phyloP scores from a whole-genome alignment of 2,329 filamentous ascomycete species.

The Aaosphaeria pasadenensis region DNA sequence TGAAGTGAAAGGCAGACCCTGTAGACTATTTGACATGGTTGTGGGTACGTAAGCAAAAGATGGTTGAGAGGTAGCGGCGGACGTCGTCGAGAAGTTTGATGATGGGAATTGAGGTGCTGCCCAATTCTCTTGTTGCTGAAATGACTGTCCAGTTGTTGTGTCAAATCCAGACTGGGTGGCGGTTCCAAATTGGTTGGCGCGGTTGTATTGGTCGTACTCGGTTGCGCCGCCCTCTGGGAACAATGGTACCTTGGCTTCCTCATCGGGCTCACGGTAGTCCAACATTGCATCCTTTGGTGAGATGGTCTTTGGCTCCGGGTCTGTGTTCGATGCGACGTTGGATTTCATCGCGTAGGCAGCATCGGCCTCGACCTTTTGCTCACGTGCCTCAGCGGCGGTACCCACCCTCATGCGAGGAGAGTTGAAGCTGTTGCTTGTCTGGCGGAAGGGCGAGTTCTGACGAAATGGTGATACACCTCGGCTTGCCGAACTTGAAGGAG shows the following conservation, averaged over 20 bases:
- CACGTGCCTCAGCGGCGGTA: constrained; percentile 58
- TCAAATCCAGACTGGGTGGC: constrained; percentile 35
- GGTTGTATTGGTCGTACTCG: constrained; percentile 50
- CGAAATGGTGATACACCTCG: constrained; percentile 81
- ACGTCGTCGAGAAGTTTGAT: constrained; percentile 29
- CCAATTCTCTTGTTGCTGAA: constrained; percentile 33
- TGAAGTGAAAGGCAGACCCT: constrained; percentile 28
- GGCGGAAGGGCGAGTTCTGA: constrained; percentile 55
- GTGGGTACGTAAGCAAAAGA: constrained; percentile 49
- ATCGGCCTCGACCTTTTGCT: constrained; percentile 62
- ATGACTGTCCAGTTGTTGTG: constrained; percentile 32
- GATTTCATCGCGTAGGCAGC: constrained; percentile 45
- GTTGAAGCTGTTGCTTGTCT: constrained; percentile 41
- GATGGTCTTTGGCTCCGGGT: constrained; percentile 70
- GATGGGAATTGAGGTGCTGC: constrained; percentile 30
- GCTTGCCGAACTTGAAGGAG: constrained; percentile 50
- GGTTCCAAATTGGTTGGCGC: constrained; percentile 39
- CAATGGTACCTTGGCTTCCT: constrained; percentile 67
- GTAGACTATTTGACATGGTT: constrained; percentile 31
- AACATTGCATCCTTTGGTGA: constrained; percentile 90
- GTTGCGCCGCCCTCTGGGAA: constrained; percentile 63
- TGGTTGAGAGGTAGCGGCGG: constrained; percentile 24
- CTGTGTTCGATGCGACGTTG: constrained; percentile 37
- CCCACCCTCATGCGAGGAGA: constrained; percentile 43
- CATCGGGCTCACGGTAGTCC: constrained; percentile 76